These are phyloP conservation scores for Boletellus deceptivus DNA, from an alignment of 1,284 basidiomycete genomes.

Conservation along the genomic window DNA sequence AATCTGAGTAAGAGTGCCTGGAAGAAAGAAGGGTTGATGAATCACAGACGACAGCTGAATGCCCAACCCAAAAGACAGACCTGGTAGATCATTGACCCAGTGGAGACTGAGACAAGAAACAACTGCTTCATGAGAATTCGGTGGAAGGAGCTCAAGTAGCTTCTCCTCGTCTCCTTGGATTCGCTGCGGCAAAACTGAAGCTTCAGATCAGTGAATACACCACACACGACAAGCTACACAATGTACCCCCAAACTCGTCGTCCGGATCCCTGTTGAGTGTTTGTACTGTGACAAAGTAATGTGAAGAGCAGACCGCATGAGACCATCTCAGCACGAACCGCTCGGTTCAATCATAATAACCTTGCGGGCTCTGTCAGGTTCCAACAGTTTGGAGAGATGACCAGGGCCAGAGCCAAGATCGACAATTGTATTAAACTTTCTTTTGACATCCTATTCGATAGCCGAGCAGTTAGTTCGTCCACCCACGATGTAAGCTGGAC, in stretches of 20 bases:
- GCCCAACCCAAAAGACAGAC: conserved; percentile 40
- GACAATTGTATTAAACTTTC: conserved; percentile 76
- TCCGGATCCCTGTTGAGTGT: conserved; percentile 73
- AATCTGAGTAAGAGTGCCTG: conserved; percentile 86
- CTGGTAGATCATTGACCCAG: conserved; percentile 98
- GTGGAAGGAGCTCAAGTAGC: conserved; percentile 60
- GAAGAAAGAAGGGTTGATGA: neutral
- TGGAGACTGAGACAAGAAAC: conserved; percentile 91
- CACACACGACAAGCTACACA: neutral
- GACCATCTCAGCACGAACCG: conserved; percentile 45
- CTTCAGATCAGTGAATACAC: conserved; percentile 7
- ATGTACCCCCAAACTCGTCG: conserved; percentile 70
- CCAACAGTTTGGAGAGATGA: conserved; percentile 85
- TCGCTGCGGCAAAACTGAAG: conserved; percentile 67
- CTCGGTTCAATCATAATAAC: conserved; percentile 89
- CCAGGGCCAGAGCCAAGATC: conserved; percentile 96
- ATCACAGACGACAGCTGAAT: neutral
- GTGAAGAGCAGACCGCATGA: conserved; percentile 1
- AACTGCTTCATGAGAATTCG: conserved; percentile 86
- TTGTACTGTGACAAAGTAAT: conserved; percentile 42
- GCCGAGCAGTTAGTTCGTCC: conserved; percentile 4
- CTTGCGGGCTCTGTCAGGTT: conserved; percentile 68
- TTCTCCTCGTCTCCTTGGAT: conserved; percentile 79
- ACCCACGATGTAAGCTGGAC: neutral
- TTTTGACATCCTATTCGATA: conserved; percentile 79